A percentile compares a stretch with the other conserved stretches of the same genome.
Evolutionary conservation across 352 stramenopile species (phyloP).

Genomic region (Pythium oligandrum): DNA sequence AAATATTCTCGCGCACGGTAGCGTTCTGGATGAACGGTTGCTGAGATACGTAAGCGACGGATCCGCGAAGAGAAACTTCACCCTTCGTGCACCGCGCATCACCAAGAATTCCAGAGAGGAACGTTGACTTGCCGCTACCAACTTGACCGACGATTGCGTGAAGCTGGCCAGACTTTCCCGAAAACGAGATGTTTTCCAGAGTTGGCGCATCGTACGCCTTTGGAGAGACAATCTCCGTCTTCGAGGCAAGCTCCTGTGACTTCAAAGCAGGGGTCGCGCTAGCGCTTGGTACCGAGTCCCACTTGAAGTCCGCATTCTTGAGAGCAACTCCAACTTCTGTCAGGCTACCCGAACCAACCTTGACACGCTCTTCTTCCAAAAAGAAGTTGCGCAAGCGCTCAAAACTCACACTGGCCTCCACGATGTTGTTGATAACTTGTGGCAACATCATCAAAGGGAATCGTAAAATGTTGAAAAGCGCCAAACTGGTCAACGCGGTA

Average conservation of each 20-base stretch:
- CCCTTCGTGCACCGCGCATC: slow-evolving; percentile 48
- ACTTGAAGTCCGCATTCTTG: slow-evolving; percentile 62
- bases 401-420: slow-evolving; percentile 71
- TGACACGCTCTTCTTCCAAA: slow-evolving; percentile 48
- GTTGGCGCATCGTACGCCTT: slow-evolving; percentile 17
- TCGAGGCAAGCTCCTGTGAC: slow-evolving; percentile 21
- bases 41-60: slow-evolving; percentile 92
- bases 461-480: slow-evolving; percentile 83
- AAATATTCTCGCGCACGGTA: slow-evolving; percentile 94
- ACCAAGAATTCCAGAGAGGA: slow-evolving; percentile 57
- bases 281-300: slow-evolving; percentile 47
- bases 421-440: slow-evolving; percentile 89
- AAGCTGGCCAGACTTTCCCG: slow-evolving; percentile 53
- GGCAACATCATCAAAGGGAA: slow-evolving; percentile 95
- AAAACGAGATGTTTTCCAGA: slow-evolving; percentile 57
- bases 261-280: slow-evolving; percentile 23
- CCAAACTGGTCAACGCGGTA: slow-evolving; percentile 48
- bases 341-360: slow-evolving; percentile 70
- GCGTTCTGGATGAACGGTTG: slow-evolving; percentile 96
- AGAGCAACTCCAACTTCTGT: slow-evolving; percentile 40
- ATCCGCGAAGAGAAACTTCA: slow-evolving; percentile 69
- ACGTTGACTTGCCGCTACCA: slow-evolving; percentile 65
- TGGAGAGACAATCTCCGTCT: slow-evolving; percentile 8
- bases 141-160: slow-evolving; percentile 60
- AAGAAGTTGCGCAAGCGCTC: slow-evolving; percentile 52